phyloP scores from a whole-genome alignment of 1,284 basidiomycete genomes.

The Waitea zeae region DNA sequence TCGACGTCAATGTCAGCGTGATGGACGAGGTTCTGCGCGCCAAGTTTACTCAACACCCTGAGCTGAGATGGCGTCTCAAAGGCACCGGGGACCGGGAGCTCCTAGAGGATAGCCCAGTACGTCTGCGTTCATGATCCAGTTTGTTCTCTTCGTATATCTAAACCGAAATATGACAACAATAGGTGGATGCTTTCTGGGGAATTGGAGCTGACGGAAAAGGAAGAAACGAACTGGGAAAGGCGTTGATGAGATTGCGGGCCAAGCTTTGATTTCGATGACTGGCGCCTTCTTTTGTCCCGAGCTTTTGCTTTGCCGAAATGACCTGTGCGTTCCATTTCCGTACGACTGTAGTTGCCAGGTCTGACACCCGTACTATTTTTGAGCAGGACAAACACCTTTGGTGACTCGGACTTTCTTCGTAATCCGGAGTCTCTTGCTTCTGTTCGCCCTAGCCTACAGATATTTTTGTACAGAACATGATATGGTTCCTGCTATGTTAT shows the following conservation, averaged over 20 bases:
- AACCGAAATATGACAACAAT: too few species aligned
- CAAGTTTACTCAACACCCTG: slow-evolving; percentile 47
- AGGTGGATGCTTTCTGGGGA: slow-evolving; percentile 27
- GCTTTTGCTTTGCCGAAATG: too few species aligned
- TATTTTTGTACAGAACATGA: too few species aligned
- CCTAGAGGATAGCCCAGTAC: slow-evolving; percentile 23
- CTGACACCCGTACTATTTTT: too few species aligned
- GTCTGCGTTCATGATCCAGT: not conserved
- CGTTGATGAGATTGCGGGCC: slow-evolving; percentile 15
- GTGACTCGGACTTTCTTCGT: too few species aligned
- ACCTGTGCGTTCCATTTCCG: too few species aligned
- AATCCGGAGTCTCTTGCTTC: too few species aligned
- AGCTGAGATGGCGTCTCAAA: slow-evolving; percentile 33
- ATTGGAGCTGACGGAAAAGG: slow-evolving; percentile 19
- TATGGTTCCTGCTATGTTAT: too few species aligned
- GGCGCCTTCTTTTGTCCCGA: too few species aligned
- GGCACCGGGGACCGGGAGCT: slow-evolving; percentile 42
- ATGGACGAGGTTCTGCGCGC: slow-evolving; percentile 41
- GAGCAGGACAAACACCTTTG: too few species aligned
- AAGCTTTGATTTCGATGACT: not conserved
- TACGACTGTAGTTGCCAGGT: too few species aligned
- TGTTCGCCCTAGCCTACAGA: too few species aligned
- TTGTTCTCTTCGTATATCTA: slow-evolving; percentile 12
- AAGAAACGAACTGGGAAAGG: slow-evolving; percentile 24
- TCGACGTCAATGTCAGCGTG: not conserved